These are phyloP conservation scores for Clarireedia homoeocarpa DNA, from an alignment of 2,329 filamentous ascomycete genomes.

Conservation along the genomic window DNA sequence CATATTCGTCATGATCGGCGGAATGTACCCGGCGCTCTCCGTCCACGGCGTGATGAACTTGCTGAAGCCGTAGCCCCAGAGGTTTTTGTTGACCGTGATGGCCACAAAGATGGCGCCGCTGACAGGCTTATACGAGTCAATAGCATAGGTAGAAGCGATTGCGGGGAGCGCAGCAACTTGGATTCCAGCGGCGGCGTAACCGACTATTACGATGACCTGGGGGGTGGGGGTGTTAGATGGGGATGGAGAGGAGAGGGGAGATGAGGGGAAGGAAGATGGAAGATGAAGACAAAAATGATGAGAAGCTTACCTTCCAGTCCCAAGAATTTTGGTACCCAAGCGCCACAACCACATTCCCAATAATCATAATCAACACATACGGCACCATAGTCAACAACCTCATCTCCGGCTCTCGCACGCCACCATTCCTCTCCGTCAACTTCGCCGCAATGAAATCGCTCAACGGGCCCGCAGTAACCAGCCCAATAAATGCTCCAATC, in stretches of 20 bases:
- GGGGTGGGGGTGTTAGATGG: neutral
- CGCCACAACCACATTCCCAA: slow-evolving; percentile 48
- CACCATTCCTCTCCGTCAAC: slow-evolving; percentile 27
- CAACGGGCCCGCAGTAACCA: slow-evolving; percentile 41
- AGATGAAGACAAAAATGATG: neutral
- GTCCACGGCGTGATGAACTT: slow-evolving; percentile 49
- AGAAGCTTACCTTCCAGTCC: slow-evolving; percentile 38
- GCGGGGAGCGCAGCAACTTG: slow-evolving; percentile 52
- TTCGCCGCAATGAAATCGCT: slow-evolving; percentile 30
- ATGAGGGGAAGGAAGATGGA: neutral
- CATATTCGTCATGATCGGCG: slow-evolving; percentile 54
- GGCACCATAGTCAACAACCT: slow-evolving; percentile 29
- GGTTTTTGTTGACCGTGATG: slow-evolving; percentile 56
- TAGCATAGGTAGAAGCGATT: slow-evolving; percentile 48
- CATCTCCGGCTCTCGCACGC: slow-evolving; percentile 32
- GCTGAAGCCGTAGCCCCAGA: slow-evolving; percentile 54
- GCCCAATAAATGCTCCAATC: slow-evolving; percentile 38
- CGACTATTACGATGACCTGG: slow-evolving; percentile 43
- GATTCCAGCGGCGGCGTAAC: slow-evolving; percentile 47
- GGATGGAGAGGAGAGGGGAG: neutral
- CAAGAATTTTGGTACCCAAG: slow-evolving; percentile 45
- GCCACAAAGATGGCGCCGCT: slow-evolving; percentile 51
- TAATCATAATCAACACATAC: slow-evolving; percentile 33
- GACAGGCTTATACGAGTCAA: slow-evolving; percentile 57
- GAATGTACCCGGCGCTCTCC: slow-evolving; percentile 40